These are phyloP conservation scores for Eugenia klotzschiana DNA, from an alignment of 441 rosid species.

Conservation along the genomic window DNA sequence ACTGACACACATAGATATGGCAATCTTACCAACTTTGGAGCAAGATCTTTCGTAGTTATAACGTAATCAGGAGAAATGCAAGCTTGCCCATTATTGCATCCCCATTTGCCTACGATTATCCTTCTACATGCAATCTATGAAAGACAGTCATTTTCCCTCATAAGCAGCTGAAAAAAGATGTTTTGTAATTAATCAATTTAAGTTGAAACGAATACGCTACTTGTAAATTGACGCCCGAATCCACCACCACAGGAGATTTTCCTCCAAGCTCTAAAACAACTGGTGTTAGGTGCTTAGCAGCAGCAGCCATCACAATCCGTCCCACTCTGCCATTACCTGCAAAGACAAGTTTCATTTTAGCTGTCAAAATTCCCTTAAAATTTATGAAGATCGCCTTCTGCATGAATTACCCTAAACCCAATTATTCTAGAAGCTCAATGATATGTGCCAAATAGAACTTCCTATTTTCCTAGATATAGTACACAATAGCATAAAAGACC, in stretches of 20 bases:
- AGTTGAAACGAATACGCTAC: constrained; percentile 11
- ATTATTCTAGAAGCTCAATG: neutral
- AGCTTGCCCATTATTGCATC: constrained; percentile 59
- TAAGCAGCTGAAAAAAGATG: neutral
- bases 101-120: constrained; percentile 65
- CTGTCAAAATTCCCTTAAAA: neutral
- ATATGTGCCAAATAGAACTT: neutral
- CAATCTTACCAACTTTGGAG: constrained; percentile 41
- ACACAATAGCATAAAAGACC: neutral
- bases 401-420: neutral
- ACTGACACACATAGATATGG: neutral
- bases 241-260: constrained; percentile 55
- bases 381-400: neutral
- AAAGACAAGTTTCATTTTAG: constrained; percentile 6
- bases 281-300: constrained; percentile 75
- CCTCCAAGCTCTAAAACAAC: constrained; percentile 75
- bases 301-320: constrained; percentile 73
- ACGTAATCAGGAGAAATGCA: constrained; percentile 59
- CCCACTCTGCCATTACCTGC: constrained; percentile 52
- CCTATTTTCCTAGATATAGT: neutral
- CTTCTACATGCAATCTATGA: constrained; percentile 46
- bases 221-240: constrained; percentile 36
- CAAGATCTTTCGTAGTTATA: constrained; percentile 44
- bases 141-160: neutral
- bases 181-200: neutral